Percentiles rank a stretch among this genome's conserved stretches.
These are phyloP conservation scores for Larix kaempferi DNA, from an alignment of 75 land plant species.

Conservation along the genomic window DNA sequence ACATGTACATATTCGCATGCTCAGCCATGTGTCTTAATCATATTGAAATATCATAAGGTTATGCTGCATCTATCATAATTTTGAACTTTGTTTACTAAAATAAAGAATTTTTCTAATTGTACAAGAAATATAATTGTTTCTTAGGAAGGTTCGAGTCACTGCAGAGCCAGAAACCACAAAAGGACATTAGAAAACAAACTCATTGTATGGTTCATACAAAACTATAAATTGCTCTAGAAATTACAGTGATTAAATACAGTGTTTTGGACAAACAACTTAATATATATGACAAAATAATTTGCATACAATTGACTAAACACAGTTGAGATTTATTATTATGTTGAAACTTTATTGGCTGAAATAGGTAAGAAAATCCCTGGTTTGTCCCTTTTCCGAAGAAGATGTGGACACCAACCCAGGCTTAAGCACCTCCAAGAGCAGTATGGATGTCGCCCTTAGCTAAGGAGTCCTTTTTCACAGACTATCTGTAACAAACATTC, in stretches of 20 bases:
- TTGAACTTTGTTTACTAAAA: not conserved
- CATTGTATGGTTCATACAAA: not conserved
- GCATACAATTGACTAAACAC: no score
- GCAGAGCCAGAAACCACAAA: not conserved
- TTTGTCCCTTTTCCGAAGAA: no score
- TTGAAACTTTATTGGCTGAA: no score
- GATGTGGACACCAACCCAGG: no score
- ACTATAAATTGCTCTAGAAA: not conserved
- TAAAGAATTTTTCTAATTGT: not conserved
- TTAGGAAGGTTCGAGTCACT: not conserved
- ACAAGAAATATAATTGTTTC: not conserved
- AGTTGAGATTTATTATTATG: no score
- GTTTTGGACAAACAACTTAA: not conserved
- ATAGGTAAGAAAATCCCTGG: no score
- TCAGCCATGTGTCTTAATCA: not conserved
- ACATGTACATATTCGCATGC: not conserved
- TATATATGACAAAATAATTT: not conserved
- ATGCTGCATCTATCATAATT: not conserved
- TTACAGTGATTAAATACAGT: not conserved
- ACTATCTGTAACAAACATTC: no score
- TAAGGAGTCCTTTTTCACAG: no score
- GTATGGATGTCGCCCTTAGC: no score
- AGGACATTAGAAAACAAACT: not conserved
- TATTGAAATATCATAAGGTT: not conserved
- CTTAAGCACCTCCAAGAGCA: no score